A percentile compares a stretch with the other conserved stretches of the same genome.
phyloP scores from a whole-genome alignment of 306 rosid species.

The Trifolium pratense region DNA sequence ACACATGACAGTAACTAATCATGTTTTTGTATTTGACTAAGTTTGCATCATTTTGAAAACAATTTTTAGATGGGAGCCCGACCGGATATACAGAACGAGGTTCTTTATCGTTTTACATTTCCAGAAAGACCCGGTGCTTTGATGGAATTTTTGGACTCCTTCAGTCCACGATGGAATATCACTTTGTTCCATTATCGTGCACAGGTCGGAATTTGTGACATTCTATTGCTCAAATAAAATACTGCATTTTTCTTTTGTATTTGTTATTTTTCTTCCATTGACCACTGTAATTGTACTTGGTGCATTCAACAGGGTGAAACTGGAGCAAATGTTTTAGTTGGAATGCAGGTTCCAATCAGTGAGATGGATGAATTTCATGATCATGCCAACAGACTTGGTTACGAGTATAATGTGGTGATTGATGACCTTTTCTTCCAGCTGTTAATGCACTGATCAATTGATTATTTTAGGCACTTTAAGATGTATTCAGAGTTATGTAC shows the following conservation, averaged over 20 bases:
- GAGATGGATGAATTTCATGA: constrained; percentile 73
- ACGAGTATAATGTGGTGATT: constrained; percentile 72
- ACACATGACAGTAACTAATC: neutral
- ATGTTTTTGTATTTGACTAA: constrained; percentile 19
- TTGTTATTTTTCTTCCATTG: constrained; percentile 8
- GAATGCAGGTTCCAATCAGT: constrained; percentile 61
- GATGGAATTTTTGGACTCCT: constrained; percentile 80
- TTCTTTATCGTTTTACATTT: constrained; percentile 81
- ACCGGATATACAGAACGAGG: constrained; percentile 64
- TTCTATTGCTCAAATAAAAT: constrained; percentile 9
- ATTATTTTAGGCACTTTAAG: neutral
- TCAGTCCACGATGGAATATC: constrained; percentile 97
- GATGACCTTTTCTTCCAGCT: constrained; percentile 60
- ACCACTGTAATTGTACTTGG: constrained; percentile 24
- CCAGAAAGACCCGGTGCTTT: constrained; percentile 97
- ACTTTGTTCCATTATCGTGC: constrained; percentile 85
- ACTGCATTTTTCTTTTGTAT: constrained; percentile 5
- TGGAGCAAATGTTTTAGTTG: constrained; percentile 86
- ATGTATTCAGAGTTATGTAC: no score
- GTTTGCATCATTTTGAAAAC: constrained; percentile 37
- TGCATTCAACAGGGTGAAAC: constrained; percentile 69
- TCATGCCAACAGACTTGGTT: constrained; percentile 62
- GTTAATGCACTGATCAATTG: constrained; percentile 64
- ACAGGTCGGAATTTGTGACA: constrained; percentile 53
- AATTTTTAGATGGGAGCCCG: constrained; percentile 85